Conservation (phyloP, 2,329 filamentous ascomycete genomes). For the Apiospora rasikravindrae region DNA sequence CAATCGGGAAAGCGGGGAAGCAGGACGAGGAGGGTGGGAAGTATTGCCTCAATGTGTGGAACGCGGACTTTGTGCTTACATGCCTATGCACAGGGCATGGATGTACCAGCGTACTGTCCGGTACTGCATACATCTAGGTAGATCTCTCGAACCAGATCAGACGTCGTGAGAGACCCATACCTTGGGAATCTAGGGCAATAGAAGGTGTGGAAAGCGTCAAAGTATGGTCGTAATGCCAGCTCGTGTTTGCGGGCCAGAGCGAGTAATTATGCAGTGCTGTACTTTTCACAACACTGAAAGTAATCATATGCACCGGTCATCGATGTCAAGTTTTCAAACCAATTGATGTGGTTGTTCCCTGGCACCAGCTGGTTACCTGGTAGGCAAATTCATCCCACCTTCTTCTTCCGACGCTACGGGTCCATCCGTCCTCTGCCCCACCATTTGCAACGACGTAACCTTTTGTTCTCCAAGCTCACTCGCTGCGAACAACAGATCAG, state of each 20-base stretch:
- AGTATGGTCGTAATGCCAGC: neutral
- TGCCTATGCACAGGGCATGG: neutral
- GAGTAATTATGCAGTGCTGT: neutral
- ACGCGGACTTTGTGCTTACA: neutral
- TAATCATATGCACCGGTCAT: neutral
- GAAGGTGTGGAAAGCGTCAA: neutral
- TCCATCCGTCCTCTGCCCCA: conserved; percentile 5
- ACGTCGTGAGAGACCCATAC: neutral
- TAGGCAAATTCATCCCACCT: conserved; percentile 15
- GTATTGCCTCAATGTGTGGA: conserved; percentile 6
- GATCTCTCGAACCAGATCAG: neutral
- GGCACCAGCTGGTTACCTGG: neutral
- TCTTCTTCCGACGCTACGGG: conserved; percentile 3
- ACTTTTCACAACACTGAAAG: neutral
- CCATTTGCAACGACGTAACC: conserved; percentile 15
- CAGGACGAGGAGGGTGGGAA: neutral
- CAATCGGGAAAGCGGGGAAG: conserved; percentile 10
- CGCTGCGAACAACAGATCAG: conserved; percentile 3
- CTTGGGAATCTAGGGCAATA: neutral
- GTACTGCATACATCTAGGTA: neutral
- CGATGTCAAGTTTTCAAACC: neutral
- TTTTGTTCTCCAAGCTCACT: conserved; percentile 4
- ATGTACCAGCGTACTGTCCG: neutral
- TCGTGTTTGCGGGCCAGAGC: no score
- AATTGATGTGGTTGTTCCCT: neutral